phyloP scores from a whole-genome alignment of 228 moss, liverwort and hornwort species.

The Sphagnum fallax region DNA sequence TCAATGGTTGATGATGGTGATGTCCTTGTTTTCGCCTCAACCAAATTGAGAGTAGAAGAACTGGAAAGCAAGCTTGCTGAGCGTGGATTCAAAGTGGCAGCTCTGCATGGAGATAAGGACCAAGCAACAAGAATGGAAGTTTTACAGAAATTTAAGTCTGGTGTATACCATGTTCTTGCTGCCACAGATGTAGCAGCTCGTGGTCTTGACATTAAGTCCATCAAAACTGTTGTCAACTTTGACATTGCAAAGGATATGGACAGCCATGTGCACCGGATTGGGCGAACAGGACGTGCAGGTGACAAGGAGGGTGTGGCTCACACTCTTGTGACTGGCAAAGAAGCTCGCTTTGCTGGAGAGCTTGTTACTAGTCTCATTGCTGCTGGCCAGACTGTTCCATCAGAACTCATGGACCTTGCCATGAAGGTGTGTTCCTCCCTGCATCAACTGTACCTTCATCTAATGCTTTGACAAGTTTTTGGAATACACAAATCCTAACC shows the following conservation, averaged over 20 bases:
- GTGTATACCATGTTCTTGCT: slow-evolving; percentile 73
- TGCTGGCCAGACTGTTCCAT: slow-evolving; percentile 79
- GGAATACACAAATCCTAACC: not conserved
- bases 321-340: slow-evolving; percentile 81
- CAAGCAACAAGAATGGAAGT: slow-evolving; percentile 96
- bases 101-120: slow-evolving; percentile 97
- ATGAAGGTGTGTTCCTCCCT: slow-evolving; percentile 66
- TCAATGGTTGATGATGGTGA: slow-evolving; percentile 86
- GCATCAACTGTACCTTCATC: not conserved
- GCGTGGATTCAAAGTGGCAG: slow-evolving; percentile 78
- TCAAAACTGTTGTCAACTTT: slow-evolving; percentile 90
- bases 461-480: not conserved
- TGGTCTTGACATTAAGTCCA: slow-evolving; percentile 95
- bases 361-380: slow-evolving; percentile 82
- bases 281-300: slow-evolving; percentile 95
- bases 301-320: slow-evolving; percentile 97
- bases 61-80: slow-evolving; percentile 62
- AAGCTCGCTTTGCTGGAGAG: slow-evolving; percentile 95
- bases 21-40: slow-evolving; percentile 83
- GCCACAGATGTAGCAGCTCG: slow-evolving; percentile 99
- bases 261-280: slow-evolving; percentile 96
- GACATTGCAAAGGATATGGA: slow-evolving; percentile 99
- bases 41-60: slow-evolving; percentile 92
- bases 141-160: slow-evolving; percentile 84
- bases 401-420: slow-evolving; percentile 89